phyloP scores from a whole-genome alignment of 1,284 basidiomycete species.

The Neonothopanus nambi region DNA sequence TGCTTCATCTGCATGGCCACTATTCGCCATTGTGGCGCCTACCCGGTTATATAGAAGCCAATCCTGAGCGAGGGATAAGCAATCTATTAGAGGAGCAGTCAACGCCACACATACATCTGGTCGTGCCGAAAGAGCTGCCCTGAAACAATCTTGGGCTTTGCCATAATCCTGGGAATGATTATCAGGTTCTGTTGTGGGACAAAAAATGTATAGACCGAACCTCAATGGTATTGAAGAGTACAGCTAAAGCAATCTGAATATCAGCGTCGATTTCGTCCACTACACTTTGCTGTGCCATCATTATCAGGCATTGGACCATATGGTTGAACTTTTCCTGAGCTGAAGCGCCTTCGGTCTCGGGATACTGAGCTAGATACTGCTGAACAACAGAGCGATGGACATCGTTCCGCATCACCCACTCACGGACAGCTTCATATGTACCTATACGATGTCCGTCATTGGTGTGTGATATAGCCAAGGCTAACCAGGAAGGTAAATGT shows the following conservation, averaged over 20 bases:
- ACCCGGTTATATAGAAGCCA: constrained; percentile 96
- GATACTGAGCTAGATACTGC: constrained; percentile 36
- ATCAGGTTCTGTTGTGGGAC: constrained; percentile 3
- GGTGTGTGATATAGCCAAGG: constrained; percentile 88
- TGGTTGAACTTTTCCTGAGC: constrained; percentile 46
- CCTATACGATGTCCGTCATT: constrained; percentile 83
- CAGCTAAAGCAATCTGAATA: constrained; percentile 92
- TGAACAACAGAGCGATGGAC: constrained; percentile 54
- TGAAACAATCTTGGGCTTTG: constrained; percentile 95
- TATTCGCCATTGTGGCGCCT: constrained; percentile 95
- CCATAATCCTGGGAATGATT: constrained; percentile 68
- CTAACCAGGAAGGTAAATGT: constrained; percentile 85
- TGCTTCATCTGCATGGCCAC: constrained; percentile 81
- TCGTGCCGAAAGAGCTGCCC: constrained; percentile 82
- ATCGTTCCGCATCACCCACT: constrained; percentile 75
- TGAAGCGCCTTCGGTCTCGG: constrained; percentile 31
- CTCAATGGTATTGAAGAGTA: constrained; percentile 91
- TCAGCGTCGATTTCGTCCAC: constrained; percentile 81
- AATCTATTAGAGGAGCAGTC: constrained; percentile 5
- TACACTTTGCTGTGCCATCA: constrained; percentile 57
- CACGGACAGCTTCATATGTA: constrained; percentile 78
- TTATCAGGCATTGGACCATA: constrained; percentile 64
- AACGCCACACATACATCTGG: constrained; percentile 66
- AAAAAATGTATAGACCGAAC: constrained; percentile 36
- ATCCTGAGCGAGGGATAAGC: constrained; percentile 54